These are phyloP conservation scores for Theileria orientalis DNA, from an alignment of 169 alveolate species.

Conservation along the genomic window DNA sequence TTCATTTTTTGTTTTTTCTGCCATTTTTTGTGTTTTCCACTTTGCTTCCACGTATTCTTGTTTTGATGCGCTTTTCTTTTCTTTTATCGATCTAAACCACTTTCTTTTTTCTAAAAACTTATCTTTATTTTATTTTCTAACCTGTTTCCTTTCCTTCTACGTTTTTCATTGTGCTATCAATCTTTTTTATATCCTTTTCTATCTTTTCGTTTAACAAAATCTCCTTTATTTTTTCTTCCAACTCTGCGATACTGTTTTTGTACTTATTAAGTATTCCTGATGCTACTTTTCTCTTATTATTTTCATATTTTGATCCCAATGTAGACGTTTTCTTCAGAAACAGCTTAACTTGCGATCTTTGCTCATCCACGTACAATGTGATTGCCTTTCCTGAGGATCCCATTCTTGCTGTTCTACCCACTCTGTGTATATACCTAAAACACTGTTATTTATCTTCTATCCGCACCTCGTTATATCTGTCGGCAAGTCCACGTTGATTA, in stretches of 20 bases:
- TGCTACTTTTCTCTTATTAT: slow-evolving; percentile 69
- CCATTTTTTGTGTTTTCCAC: slow-evolving; percentile 5
- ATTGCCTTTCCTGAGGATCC: slow-evolving; percentile 88
- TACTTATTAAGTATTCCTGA: slow-evolving; percentile 70
- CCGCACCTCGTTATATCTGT: slow-evolving; percentile 77
- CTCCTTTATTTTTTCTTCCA: slow-evolving; percentile 72
- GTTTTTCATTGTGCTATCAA: slow-evolving; percentile 61
- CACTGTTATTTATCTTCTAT: slow-evolving; percentile 16
- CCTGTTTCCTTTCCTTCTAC: slow-evolving; percentile 16
- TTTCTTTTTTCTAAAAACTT: slow-evolving; percentile 5
- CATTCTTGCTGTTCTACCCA: slow-evolving; percentile 94
- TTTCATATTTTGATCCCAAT: slow-evolving; percentile 56
- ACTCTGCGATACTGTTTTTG: slow-evolving; percentile 70
- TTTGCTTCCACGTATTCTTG: slow-evolving; percentile 10
- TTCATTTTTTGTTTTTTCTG: not conserved
- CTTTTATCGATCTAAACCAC: slow-evolving; percentile 40
- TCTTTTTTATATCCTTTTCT: slow-evolving; percentile 76
- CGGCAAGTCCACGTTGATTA: slow-evolving; percentile 90
- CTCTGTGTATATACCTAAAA: slow-evolving; percentile 89
- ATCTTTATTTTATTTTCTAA: not conserved
- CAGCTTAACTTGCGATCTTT: slow-evolving; percentile 75
- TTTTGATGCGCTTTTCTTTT: slow-evolving; percentile 28
- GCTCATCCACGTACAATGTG: slow-evolving; percentile 89
- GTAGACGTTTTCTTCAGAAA: slow-evolving; percentile 67
- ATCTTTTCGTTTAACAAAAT: slow-evolving; percentile 68